Base-by-base conservation (phyloP, 1,284 basidiomycete genomes). In the Rhodotorula sp. region DNA sequence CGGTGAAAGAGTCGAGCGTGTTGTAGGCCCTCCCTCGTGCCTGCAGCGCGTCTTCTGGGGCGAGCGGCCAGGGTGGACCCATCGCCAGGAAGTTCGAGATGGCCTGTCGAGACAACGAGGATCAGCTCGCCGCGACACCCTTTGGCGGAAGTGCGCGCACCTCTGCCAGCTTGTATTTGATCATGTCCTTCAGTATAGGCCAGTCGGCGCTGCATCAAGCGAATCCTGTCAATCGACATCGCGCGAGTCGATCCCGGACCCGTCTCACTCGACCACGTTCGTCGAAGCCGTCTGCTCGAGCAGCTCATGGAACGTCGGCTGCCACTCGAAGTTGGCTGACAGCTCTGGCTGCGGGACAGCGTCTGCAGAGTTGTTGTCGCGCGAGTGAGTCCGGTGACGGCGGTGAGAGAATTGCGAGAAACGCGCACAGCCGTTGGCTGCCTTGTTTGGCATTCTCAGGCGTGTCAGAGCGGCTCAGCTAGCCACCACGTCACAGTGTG, bases 131-230 rank as follows among this genome's bases (percentile, higher is more conserved):
- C 18, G 22, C 16, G 30, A 7, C 11, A 6, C 46, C 22, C 9
- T 31, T 11, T 26, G 13, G 11, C 77, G 24, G 48, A 28, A 63
- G 62, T 74, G 68, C 50, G 70, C 79, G 44, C 71, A 89, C 89
- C 82, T 89, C 81, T 75, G 83, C 80, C 10, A 91, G 81, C 78
- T 87, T 89, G 77, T 84, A 80, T 77, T 90, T 91, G 77, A 92
- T 85, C 65, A 87, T 85, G 75, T 89, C 84, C 55, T 88, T 85
- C 37, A 94, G 83, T 37, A 84, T 81, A 20, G 84, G 78, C 92
- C 92, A 94, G 79, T 91, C 88, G 75, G 83, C 82, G 76, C 90
- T 92, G 81, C n/a, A 13, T 11, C 40, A 18, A 44, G 16, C 40
- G 40, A 44, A 13, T 44, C 5, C 40, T 44, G 40, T 44, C 13